Conservation (phyloP, 495 filamentous ascomycete genomes). For the Darksidea phi region DNA sequence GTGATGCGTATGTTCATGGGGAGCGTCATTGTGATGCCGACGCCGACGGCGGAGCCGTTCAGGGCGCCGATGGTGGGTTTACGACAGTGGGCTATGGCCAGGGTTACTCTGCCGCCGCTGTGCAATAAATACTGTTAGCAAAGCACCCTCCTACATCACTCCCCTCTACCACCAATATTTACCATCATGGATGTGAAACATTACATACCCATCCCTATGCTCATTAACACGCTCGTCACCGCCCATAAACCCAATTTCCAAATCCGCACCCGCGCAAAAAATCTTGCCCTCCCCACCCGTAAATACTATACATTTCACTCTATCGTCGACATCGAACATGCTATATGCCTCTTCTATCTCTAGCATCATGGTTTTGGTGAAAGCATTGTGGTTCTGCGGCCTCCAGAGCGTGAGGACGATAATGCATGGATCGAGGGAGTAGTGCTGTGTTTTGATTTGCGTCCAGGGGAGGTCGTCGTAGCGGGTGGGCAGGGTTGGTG, state of each 20-base stretch:
- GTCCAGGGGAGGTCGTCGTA: constrained; percentile 47
- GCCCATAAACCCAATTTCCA: constrained; percentile 53
- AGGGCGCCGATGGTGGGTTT: constrained; percentile 66
- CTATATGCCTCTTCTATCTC: constrained; percentile 57
- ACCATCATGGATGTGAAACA: neutral
- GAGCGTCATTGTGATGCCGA: constrained; percentile 68
- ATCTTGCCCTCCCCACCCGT: constrained; percentile 56
- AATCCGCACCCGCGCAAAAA: constrained; percentile 67
- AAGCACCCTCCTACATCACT: neutral
- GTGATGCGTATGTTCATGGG: constrained; percentile 60
- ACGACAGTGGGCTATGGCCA: constrained; percentile 60
- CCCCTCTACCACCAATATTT: neutral
- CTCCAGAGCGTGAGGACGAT: constrained; percentile 59
- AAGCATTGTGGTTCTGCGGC: constrained; percentile 62
- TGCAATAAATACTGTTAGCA: constrained; percentile 9
- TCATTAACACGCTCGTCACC: constrained; percentile 40
- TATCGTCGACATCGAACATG: constrained; percentile 53
- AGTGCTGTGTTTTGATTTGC: constrained; percentile 56
- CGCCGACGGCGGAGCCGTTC: constrained; percentile 64
- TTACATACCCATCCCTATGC: constrained; percentile 50
- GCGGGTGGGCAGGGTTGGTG: constrained; percentile 37
- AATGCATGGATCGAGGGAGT: constrained; percentile 51
- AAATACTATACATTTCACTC: constrained; percentile 57
- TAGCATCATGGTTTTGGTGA: constrained; percentile 55
- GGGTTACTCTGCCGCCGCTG: constrained; percentile 55